Evolutionary conservation across 495 filamentous ascomycete species (phyloP), one percentile per base, ranked within the genome.

Genomic region (Penicillium pulvis): DNA sequence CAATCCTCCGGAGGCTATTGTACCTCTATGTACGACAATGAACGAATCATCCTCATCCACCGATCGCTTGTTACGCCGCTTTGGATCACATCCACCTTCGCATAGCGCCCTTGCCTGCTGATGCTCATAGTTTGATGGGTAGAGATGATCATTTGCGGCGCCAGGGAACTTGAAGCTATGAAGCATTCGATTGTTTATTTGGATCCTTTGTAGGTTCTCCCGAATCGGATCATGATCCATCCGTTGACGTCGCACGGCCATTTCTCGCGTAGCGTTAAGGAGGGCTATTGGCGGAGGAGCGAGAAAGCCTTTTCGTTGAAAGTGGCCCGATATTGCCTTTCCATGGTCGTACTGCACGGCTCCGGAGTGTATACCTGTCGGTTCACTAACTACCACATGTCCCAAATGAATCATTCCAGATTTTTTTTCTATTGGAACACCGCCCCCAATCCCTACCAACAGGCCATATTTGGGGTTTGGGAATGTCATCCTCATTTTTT

Each of bases 1-100:
- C 17, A 55, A 46, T 16, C 75, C 64, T 1, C 63, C 75, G 8
- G 74, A 76, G 6, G 74, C 76, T 57, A 78, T 71, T 12, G 55
- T 57, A 9, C 76, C 75, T 20, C 66, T 59, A 50, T 77, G 73
- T 28, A 79, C 61, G 16, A 55, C 39, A 30, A 69, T 59, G n/a
- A 17, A 41, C 0, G 39, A 52, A 4, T 59, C 51, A 6, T 63
- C 58, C 11, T 62, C 36, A 7, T 65, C 47, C 19, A 48, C 45
- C 30, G 36, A 36, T 62, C 53, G 57, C 39, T 51, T 16, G 45
- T 58, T 61, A 4, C 59, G 53, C 49, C 58, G 46, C 2, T 20
- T 39, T 11, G 48, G 28, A 17, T 61, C 59, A 54, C 52, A 63
- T 42, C 63, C 51, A 56, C 62, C 20, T 31, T 53, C 23, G 48